phyloP scores from a whole-genome alignment of 768 basidiomycete genomes.

The Ephemerocybe angulata region DNA sequence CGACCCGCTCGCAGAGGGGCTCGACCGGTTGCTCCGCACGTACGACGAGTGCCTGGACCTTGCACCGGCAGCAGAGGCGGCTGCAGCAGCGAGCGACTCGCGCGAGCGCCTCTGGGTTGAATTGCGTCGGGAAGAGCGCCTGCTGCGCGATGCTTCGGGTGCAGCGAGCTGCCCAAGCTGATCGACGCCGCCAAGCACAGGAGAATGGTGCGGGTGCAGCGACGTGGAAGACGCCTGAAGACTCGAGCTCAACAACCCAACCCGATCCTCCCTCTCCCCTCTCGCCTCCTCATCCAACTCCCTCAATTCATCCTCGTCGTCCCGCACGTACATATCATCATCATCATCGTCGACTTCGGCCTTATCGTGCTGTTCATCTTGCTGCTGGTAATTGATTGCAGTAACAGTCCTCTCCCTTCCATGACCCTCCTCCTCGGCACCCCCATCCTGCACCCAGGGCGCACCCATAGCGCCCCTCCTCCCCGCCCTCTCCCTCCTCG shows the following conservation, averaged over 20 bases:
- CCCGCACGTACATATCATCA: slow-evolving; percentile 6
- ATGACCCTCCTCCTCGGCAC: slow-evolving; percentile 15
- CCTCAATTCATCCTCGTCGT: slow-evolving; percentile 22
- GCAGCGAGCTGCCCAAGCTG: background rate
- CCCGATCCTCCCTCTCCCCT: slow-evolving; percentile 25
- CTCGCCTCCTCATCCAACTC: slow-evolving; percentile 16
- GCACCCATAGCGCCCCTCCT: slow-evolving; percentile 11
- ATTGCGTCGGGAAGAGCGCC: slow-evolving; percentile 9
- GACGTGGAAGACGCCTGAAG: slow-evolving; percentile 7
- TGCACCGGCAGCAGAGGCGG: slow-evolving; percentile 7
- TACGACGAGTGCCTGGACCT: slow-evolving; percentile 7
- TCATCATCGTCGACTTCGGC: slow-evolving; percentile 13
- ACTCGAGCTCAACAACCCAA: slow-evolving; percentile 25
- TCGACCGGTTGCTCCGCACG: slow-evolving; percentile 6
- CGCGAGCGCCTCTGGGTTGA: slow-evolving; percentile 6
- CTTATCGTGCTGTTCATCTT: slow-evolving; percentile 12
- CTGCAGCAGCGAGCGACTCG: slow-evolving; percentile 4
- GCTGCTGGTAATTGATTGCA: slow-evolving; percentile 1
- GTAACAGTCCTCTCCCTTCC: slow-evolving; percentile 19
- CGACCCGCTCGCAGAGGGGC: slow-evolving; percentile 3
- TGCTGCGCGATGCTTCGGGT: background rate
- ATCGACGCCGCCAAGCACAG: background rate
- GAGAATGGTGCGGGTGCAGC: slow-evolving; percentile 7
- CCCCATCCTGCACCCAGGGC: slow-evolving; percentile 13
- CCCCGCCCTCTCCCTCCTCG: slow-evolving; percentile 14